These are phyloP conservation scores for Saksenaea oblongispora DNA, from an alignment of 371 early-diverging fungal genomes.

Conservation along the genomic window DNA sequence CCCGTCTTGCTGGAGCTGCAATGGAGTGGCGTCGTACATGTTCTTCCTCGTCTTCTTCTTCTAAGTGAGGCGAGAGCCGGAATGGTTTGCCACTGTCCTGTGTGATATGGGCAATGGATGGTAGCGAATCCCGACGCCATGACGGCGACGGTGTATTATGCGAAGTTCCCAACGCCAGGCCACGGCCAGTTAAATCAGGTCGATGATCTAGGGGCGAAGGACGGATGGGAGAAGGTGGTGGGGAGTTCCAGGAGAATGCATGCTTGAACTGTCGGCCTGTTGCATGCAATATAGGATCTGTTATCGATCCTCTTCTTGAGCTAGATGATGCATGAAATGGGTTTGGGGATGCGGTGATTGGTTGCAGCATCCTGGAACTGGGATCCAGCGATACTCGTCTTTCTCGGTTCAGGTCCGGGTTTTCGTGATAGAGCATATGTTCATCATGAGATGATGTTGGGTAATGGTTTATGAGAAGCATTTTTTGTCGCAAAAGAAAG, in stretches of 20 bases:
- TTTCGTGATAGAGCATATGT: neutral
- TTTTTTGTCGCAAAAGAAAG: neutral
- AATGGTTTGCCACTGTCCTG: no score
- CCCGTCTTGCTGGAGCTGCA: neutral
- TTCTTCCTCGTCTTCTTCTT: slow-evolving; percentile 5
- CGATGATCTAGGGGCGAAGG: slow-evolving; percentile 33
- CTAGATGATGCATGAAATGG: slow-evolving; percentile 9
- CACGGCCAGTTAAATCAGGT: slow-evolving; percentile 27
- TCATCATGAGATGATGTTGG: slow-evolving; percentile 9
- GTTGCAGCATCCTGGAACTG: slow-evolving; percentile 1
- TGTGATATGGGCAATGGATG: slow-evolving; percentile 26
- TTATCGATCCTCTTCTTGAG: slow-evolving; percentile 10
- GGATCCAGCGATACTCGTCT: slow-evolving; percentile 11
- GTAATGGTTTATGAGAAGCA: slow-evolving; percentile 11
- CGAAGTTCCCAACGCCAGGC: neutral
- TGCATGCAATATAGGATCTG: slow-evolving; percentile 10
- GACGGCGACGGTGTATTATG: neutral
- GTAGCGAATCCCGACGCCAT: slow-evolving; percentile 27
- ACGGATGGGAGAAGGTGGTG: slow-evolving; percentile 11
- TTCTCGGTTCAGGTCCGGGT: neutral
- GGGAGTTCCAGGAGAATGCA: slow-evolving; percentile 1
- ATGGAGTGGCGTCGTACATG: slow-evolving; percentile 9
- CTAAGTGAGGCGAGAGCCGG: neutral
- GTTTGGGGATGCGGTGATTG: neutral
- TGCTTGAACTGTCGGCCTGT: neutral